Conservation (phyloP, 192 early-diverging fungal species). For the Pilobolus umbonatus region DNA sequence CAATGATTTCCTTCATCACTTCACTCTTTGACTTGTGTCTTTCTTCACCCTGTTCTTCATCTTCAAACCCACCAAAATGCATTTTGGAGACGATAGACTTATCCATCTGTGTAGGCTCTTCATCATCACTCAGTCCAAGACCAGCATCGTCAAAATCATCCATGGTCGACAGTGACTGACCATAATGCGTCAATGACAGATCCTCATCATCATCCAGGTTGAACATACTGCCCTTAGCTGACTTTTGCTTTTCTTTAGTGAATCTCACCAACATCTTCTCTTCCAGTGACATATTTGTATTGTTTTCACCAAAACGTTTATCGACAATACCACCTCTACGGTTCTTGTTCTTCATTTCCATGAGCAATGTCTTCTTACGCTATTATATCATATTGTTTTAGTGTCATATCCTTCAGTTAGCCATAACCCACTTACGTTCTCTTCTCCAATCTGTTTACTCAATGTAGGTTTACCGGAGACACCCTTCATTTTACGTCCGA, state of each 20-base stretch:
- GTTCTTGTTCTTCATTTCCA: slow-evolving; percentile 67
- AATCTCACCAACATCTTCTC: slow-evolving; percentile 96
- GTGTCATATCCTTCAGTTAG: neutral
- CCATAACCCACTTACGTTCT: slow-evolving; percentile 49
- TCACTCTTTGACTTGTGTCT: slow-evolving; percentile 81
- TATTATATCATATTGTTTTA: slow-evolving; percentile 16
- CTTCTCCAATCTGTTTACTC: slow-evolving; percentile 76
- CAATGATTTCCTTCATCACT: slow-evolving; percentile 96
- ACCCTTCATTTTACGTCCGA: slow-evolving; percentile 82
- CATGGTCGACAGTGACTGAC: slow-evolving; percentile 80
- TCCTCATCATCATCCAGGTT: slow-evolving; percentile 70
- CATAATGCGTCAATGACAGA: slow-evolving; percentile 85
- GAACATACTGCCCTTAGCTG: slow-evolving; percentile 46
- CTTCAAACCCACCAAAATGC: slow-evolving; percentile 90
- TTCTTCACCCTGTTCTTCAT: slow-evolving; percentile 25
- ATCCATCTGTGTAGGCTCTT: slow-evolving; percentile 60
- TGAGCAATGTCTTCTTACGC: slow-evolving; percentile 80
- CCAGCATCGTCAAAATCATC: slow-evolving; percentile 78
- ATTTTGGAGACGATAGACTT: slow-evolving; percentile 58
- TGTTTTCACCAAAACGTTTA: slow-evolving; percentile 90
- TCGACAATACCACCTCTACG: slow-evolving; percentile 80
- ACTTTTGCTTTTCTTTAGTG: slow-evolving; percentile 73
- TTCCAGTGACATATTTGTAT: slow-evolving; percentile 82
- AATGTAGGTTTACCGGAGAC: slow-evolving; percentile 73
- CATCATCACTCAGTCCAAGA: slow-evolving; percentile 50